A percentile compares a stretch with the other conserved stretches of the same genome.
These are phyloP conservation scores for Paracoccidioides brasiliensis DNA, from an alignment of 2,329 filamentous ascomycete species.

Conservation along the genomic window DNA sequence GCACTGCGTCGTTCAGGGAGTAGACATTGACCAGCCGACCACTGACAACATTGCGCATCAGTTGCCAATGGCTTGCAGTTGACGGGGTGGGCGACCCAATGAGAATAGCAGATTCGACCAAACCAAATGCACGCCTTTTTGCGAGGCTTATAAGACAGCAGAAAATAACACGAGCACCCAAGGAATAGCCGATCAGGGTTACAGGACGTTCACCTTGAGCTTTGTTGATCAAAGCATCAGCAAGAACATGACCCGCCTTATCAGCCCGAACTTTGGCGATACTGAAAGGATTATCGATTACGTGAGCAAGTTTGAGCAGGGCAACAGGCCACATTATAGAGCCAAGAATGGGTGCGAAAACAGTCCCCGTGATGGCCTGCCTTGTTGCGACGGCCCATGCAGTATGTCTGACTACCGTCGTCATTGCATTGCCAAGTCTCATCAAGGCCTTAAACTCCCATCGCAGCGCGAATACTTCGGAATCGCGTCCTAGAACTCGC, in stretches of 20 bases:
- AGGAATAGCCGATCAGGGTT: slow-evolving; percentile 66
- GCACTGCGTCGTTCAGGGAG: slow-evolving; percentile 73
- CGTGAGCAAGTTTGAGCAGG: slow-evolving; percentile 51
- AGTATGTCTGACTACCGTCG: slow-evolving; percentile 61
- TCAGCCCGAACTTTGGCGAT: slow-evolving; percentile 64
- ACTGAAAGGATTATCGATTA: slow-evolving; percentile 71
- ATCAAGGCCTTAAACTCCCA: slow-evolving; percentile 71
- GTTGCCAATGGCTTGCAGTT: slow-evolving; percentile 57
- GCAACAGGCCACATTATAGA: slow-evolving; percentile 58
- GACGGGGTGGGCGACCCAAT: slow-evolving; percentile 72
- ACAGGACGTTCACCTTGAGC: slow-evolving; percentile 73
- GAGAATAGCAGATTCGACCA: slow-evolving; percentile 71
- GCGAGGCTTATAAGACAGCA: slow-evolving; percentile 66
- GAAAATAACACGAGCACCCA: slow-evolving; percentile 72
- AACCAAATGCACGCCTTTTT: slow-evolving; percentile 64
- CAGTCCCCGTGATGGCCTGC: slow-evolving; percentile 61
- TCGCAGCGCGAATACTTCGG: slow-evolving; percentile 68
- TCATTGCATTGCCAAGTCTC: slow-evolving; percentile 65
- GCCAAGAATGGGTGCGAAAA: slow-evolving; percentile 51
- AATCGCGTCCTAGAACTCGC: slow-evolving; percentile 57
- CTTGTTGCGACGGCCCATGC: slow-evolving; percentile 65
- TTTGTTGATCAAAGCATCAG: slow-evolving; percentile 68
- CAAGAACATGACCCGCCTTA: slow-evolving; percentile 66
- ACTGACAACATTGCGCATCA: slow-evolving; percentile 63
- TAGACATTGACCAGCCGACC: slow-evolving; percentile 80